Conservation (phyloP, 306 rosid species). For the Clitoria ternatea region DNA sequence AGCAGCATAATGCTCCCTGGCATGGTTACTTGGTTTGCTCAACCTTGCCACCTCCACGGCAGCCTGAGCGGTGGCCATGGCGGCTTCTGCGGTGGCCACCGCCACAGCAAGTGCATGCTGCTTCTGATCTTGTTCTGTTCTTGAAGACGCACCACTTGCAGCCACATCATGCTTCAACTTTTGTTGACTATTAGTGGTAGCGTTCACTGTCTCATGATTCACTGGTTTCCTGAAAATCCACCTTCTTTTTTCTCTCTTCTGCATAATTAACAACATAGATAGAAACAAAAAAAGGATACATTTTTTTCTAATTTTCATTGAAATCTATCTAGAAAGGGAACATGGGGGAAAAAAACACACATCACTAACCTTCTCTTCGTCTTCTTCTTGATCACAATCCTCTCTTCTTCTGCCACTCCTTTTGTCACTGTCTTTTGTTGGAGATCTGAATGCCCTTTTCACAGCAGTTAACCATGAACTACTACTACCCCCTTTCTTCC, state of each 20-base stretch:
- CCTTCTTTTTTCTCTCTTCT: constrained; percentile 84
- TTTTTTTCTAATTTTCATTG: too few relatives aligned
- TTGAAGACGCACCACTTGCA: constrained; percentile 6
- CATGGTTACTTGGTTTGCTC: constrained; percentile 46
- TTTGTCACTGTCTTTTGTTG: constrained; percentile 62
- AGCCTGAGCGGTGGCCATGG: constrained; percentile 76
- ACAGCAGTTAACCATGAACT: constrained; percentile 94
- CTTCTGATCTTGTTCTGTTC: constrained; percentile 46
- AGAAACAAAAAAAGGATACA: too few relatives aligned
- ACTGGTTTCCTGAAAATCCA: constrained; percentile 77
- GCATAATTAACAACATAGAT: constrained; percentile 20
- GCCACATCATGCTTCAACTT: constrained; percentile 29
- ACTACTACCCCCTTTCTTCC: constrained; percentile 84
- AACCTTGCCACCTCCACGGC: constrained; percentile 68
- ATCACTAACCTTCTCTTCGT: constrained; percentile 68
- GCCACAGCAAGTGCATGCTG: constrained; percentile 72
- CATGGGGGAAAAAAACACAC: background rate
- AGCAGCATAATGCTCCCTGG: constrained; percentile 48
- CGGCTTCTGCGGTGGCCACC: constrained; percentile 77
- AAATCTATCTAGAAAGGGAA: background rate
- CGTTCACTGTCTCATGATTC: constrained; percentile 46
- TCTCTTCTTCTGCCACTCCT: constrained; percentile 35
- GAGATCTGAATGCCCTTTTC: constrained; percentile 99
- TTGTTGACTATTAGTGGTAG: constrained; percentile 28
- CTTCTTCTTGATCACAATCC: constrained; percentile 50